These are phyloP conservation scores for Termitomyces sp. DNA, from an alignment of 768 basidiomycete genomes.

Conservation along the genomic window DNA sequence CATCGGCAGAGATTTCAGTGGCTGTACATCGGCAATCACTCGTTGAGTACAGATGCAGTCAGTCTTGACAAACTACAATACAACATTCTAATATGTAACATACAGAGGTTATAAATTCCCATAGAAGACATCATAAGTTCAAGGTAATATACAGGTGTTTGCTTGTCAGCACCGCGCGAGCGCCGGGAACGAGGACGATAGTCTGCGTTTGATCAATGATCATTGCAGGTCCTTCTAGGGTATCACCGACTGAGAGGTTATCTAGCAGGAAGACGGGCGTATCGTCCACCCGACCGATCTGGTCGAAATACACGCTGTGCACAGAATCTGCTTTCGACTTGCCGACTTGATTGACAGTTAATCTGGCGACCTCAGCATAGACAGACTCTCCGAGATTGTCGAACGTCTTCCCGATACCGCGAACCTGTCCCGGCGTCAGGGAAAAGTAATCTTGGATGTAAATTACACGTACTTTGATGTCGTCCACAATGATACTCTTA, in stretches of 20 bases:
- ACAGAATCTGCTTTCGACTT: conserved; percentile 42
- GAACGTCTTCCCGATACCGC: conserved; percentile 88
- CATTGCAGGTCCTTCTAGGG: conserved; percentile 82
- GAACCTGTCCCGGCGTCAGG: conserved; percentile 42
- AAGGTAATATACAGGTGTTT: conserved; percentile 59
- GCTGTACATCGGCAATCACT: conserved; percentile 11
- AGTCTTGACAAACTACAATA: too few species aligned
- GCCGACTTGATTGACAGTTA: conserved; percentile 37
- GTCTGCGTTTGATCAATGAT: conserved; percentile 96
- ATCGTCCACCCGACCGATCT: conserved; percentile 64
- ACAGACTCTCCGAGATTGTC: conserved; percentile 76
- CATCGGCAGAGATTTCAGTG: conserved; percentile 3
- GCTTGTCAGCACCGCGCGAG: conserved; percentile 59
- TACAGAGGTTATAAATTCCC: neutral
- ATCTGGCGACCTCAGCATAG: conserved; percentile 60
- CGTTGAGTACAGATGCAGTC: too few species aligned
- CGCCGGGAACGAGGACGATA: conserved; percentile 77
- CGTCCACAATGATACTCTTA: conserved; percentile 83
- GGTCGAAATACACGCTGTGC: conserved; percentile 79
- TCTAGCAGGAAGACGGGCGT: conserved; percentile 79
- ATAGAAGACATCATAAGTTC: conserved; percentile 16
- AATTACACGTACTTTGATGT: conserved; percentile 60
- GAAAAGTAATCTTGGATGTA: neutral
- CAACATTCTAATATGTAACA: neutral
- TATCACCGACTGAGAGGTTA: conserved; percentile 60